phyloP scores from a whole-genome alignment of 768 basidiomycete genomes.

The Coprinopsis marcescibilis region DNA sequence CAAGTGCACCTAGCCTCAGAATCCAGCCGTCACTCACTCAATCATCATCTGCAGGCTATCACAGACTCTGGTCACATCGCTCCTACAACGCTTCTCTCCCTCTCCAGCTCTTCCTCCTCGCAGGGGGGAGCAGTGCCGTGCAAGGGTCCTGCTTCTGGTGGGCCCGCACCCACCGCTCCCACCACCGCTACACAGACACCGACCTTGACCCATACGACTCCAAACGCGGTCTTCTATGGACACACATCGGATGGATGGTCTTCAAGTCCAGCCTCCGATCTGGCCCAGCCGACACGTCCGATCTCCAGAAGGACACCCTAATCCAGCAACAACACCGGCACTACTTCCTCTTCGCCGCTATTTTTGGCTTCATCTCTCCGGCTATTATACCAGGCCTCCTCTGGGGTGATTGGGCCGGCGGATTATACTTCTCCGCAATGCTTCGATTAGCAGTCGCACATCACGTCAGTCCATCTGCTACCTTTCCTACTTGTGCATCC shows the following conservation, averaged over 20 bases:
- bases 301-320: conserved; percentile 62
- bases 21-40: background rate
- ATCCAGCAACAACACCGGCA: conserved; percentile 74
- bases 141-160: conserved; percentile 89
- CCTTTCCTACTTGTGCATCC: conserved; percentile 1
- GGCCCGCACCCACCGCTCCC: conserved; percentile 78
- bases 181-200: conserved; percentile 82
- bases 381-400: conserved; percentile 61
- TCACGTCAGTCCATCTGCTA: conserved; percentile 50
- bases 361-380: conserved; percentile 72
- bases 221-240: conserved; percentile 71
- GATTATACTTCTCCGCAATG: conserved; percentile 71
- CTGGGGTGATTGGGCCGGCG: conserved; percentile 75
- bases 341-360: conserved; percentile 56
- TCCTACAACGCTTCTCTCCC: conserved; percentile 73
- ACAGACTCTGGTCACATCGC: conserved; percentile 82
- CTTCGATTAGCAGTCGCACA: conserved; percentile 70
- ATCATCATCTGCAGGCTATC: conserved; percentile 48
- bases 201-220: conserved; percentile 83
- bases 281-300: conserved; percentile 69
- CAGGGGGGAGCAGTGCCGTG: conserved; percentile 76
- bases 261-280: conserved; percentile 67
- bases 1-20: conserved; percentile 14
- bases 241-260: conserved; percentile 82
- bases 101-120: conserved; percentile 63